Percentiles rank a stretch among this genome's conserved stretches.
Conservation (phyloP, 1,284 basidiomycete genomes). For the Phlebopus sp. region DNA sequence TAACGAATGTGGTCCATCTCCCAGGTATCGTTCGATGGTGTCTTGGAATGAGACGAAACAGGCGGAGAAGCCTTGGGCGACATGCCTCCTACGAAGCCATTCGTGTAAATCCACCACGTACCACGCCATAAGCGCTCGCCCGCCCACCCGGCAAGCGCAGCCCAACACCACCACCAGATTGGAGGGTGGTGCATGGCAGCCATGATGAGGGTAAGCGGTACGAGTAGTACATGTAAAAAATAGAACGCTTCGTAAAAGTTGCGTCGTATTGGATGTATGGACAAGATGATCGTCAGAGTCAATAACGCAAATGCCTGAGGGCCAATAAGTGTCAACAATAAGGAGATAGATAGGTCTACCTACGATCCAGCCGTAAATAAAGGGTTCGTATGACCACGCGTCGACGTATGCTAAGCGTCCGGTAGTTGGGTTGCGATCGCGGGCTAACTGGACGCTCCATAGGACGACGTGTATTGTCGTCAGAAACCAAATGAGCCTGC, state of each 20-base stretch:
- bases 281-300: slow-evolving; percentile 64
- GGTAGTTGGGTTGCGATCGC: slow-evolving; percentile 48
- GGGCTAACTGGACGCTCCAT: slow-evolving; percentile 73
- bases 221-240: slow-evolving; percentile 64
- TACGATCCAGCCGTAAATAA: slow-evolving; percentile 74
- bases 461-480: slow-evolving; percentile 66
- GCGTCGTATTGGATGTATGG: slow-evolving; percentile 62
- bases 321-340: slow-evolving; percentile 14
- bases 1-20: slow-evolving; percentile 23
- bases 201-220: slow-evolving; percentile 59
- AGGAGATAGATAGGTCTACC: slow-evolving; percentile 28
- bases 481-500: slow-evolving; percentile 72
- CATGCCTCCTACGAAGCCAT: slow-evolving; percentile 43
- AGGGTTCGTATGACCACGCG: slow-evolving; percentile 67
- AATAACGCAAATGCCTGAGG: slow-evolving; percentile 66
- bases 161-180: slow-evolving; percentile 69
- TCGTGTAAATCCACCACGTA: slow-evolving; percentile 62
- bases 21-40: slow-evolving; percentile 12
- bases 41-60: slow-evolving; percentile 1
- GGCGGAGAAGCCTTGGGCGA: neutral
- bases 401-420: slow-evolving; percentile 58
- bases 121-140: slow-evolving; percentile 63
- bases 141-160: slow-evolving; percentile 63
- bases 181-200: slow-evolving; percentile 70
- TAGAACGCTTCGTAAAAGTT: slow-evolving; percentile 79